Conservation (phyloP, 768 basidiomycete genomes). For the Agaricus blazei region DNA sequence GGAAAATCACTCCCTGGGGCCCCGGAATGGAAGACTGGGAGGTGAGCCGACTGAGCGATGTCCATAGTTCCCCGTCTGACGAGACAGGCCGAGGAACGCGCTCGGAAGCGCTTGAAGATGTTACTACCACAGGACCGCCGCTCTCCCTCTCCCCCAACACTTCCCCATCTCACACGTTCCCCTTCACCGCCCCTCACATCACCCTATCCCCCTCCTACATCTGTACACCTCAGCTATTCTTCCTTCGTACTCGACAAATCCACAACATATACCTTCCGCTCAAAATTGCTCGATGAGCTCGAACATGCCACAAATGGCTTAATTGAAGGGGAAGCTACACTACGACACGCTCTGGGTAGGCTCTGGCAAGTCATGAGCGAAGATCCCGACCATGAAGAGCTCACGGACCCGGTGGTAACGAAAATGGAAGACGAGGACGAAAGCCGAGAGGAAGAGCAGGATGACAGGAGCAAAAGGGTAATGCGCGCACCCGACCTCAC, state of each 20-base stretch:
- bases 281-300: slow-evolving; percentile 70
- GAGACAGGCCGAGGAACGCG: slow-evolving; percentile 72
- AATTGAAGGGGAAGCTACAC: slow-evolving; percentile 74
- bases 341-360: slow-evolving; percentile 71
- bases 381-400: slow-evolving; percentile 42
- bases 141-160: slow-evolving; percentile 65
- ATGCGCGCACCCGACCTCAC: slow-evolving; percentile 64
- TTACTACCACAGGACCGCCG: slow-evolving; percentile 57
- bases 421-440: slow-evolving; percentile 69
- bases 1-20: slow-evolving; percentile 82
- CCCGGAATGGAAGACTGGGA: slow-evolving; percentile 85
- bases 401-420: slow-evolving; percentile 44
- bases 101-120: slow-evolving; percentile 72
- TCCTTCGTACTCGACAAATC: slow-evolving; percentile 86
- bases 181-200: slow-evolving; percentile 72
- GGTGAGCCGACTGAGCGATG: slow-evolving; percentile 34
- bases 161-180: slow-evolving; percentile 74
- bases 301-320: slow-evolving; percentile 79
- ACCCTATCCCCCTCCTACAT: slow-evolving; percentile 66
- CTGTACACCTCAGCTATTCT: slow-evolving; percentile 70
- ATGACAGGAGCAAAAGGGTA: slow-evolving; percentile 36
- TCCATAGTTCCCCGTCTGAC: slow-evolving; percentile 1
- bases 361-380: slow-evolving; percentile 81
- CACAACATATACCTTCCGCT: slow-evolving; percentile 80
- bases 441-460: slow-evolving; percentile 37